Conservation (phyloP, 148 eudicot genomes). For the Persicaria tinctoria region DNA sequence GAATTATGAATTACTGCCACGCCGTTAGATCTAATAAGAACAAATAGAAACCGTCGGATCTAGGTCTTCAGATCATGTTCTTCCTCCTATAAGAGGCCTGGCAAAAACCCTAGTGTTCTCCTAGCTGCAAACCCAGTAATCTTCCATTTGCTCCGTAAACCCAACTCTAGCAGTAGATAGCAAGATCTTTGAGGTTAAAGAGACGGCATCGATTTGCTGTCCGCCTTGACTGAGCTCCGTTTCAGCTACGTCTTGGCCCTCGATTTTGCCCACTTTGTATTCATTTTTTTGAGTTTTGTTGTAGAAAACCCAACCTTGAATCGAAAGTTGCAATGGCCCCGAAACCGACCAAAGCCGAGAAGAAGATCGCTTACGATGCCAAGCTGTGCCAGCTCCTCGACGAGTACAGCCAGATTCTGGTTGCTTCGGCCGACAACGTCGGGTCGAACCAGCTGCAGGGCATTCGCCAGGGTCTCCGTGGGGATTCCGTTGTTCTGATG, state of each 20-base stretch:
- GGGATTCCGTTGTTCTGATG: slow-evolving; percentile 46
- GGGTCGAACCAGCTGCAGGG: slow-evolving; percentile 50
- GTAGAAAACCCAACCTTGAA: background rate
- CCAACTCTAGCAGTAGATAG: background rate
- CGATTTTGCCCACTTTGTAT: background rate
- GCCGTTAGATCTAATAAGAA: too few relatives aligned
- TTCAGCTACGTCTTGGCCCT: slow-evolving; percentile 3
- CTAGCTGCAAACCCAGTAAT: background rate
- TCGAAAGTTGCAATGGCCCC: slow-evolving; percentile 23
- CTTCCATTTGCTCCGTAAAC: background rate
- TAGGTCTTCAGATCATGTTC: too few relatives aligned
- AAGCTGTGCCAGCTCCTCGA: slow-evolving; percentile 35
- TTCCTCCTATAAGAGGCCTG: too few relatives aligned
- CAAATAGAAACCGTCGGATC: too few relatives aligned
- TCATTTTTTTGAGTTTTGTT: too few relatives aligned
- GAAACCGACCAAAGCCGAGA: slow-evolving; percentile 26
- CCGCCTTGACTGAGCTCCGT: background rate
- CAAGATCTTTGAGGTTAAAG: background rate
- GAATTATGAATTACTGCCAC: too few relatives aligned
- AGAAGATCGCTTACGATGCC: slow-evolving; percentile 28
- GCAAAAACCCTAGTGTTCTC: background rate
- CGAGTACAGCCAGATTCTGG: slow-evolving; percentile 29
- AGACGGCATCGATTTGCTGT: background rate
- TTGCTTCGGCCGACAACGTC: slow-evolving; percentile 48
- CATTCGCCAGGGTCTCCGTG: slow-evolving; percentile 42